Conservation (phyloP, 306 rosid species). For the Glycine latifolia region DNA sequence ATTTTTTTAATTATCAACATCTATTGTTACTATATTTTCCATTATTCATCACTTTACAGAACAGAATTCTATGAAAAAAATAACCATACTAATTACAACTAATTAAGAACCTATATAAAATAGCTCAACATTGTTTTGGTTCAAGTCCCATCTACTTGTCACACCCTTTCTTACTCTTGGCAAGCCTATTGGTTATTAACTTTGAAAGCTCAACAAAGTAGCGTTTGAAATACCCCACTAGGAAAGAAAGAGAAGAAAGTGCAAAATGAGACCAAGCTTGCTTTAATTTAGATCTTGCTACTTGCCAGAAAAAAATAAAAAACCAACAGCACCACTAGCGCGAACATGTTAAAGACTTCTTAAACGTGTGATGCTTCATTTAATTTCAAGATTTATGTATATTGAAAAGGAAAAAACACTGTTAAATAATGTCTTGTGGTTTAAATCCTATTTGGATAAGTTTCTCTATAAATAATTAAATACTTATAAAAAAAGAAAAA, state of each 20-base stretch:
- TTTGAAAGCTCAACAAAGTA: not conserved
- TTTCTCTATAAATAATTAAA: too few species aligned
- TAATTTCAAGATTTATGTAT: too few species aligned
- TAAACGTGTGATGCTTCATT: too few species aligned
- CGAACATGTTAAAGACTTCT: too few species aligned
- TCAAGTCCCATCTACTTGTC: not conserved
- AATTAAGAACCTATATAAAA: not conserved
- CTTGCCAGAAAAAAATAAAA: too few species aligned
- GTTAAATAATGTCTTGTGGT: too few species aligned
- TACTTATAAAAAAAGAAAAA: too few species aligned
- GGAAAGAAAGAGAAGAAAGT: not conserved
- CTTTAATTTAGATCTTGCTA: too few species aligned
- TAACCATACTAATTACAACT: not conserved
- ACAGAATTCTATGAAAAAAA: not conserved
- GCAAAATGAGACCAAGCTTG: too few species aligned
- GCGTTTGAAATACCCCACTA: not conserved
- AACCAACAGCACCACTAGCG: too few species aligned
- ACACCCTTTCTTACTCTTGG: not conserved
- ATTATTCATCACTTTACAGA: not conserved
- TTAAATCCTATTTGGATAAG: too few species aligned
- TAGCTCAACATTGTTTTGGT: not conserved
- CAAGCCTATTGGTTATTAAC: not conserved
- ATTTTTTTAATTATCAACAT: not conserved
- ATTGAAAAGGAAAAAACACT: too few species aligned
- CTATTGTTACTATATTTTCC: not conserved